Percentiles rank a stretch among this genome's conserved stretches.
phyloP scores from a whole-genome alignment of 208 protist species.

The Strigomonas galati region DNA sequence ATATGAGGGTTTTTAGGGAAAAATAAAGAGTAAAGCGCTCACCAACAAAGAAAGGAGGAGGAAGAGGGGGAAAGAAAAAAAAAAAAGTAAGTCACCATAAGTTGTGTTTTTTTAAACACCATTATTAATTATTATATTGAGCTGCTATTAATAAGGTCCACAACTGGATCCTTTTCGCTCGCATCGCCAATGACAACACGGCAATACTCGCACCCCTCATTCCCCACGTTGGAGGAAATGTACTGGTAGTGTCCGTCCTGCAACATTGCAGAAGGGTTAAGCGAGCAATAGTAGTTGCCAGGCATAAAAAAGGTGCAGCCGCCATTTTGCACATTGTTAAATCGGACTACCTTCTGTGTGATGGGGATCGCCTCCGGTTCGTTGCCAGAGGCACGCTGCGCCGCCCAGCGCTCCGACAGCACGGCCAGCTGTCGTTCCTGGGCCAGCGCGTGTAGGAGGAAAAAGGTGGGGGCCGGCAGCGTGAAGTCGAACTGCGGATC shows the following conservation, averaged over 20 bases:
- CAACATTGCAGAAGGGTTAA: background rate
- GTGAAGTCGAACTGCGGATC: conserved; percentile 26
- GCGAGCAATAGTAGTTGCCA: conserved; percentile 7
- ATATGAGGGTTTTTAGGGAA: too few relatives aligned
- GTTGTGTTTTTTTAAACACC: background rate
- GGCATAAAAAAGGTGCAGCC: conserved; percentile 5
- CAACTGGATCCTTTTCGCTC: background rate
- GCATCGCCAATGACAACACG: background rate
- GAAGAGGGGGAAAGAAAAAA: background rate
- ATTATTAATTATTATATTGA: too few relatives aligned
- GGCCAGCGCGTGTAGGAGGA: conserved; percentile 39
- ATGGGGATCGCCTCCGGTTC: conserved; percentile 3
- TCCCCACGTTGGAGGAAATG: background rate
- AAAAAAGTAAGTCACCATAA: background rate
- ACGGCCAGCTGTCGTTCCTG: conserved; percentile 21
- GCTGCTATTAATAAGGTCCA: background rate
- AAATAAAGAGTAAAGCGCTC: background rate
- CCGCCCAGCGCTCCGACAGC: conserved; percentile 24
- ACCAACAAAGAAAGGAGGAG: background rate
- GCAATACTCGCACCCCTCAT: background rate
- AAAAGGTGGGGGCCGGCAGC: conserved; percentile 44
- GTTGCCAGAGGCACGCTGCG: background rate
- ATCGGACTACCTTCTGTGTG: background rate
- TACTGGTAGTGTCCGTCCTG: conserved; percentile 5
- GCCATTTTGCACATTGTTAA: background rate